Percentiles rank a stretch among this genome's conserved stretches.
Evolutionary conservation across 2,329 filamentous ascomycete genomes (phyloP).

Genomic region (Calonectria fujianensis): DNA sequence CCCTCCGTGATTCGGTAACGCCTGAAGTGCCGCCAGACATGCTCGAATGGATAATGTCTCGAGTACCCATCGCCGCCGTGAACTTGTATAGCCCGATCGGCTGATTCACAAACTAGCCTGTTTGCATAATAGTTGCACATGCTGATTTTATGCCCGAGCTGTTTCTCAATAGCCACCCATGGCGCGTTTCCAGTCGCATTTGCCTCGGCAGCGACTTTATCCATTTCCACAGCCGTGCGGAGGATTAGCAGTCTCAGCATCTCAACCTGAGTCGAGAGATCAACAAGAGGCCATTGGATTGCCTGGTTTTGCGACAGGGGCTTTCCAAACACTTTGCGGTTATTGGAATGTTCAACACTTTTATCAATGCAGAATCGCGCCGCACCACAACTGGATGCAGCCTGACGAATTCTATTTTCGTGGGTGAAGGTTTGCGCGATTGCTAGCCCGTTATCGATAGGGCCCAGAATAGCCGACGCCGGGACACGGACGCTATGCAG

Average conservation of each 20-base stretch:
- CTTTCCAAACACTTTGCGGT: slow-evolving; percentile 44
- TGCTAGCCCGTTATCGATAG: slow-evolving; percentile 38
- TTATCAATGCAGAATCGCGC: slow-evolving; percentile 42
- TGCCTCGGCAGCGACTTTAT: slow-evolving; percentile 27
- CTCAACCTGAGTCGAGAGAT: slow-evolving; percentile 43
- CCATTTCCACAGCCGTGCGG: slow-evolving; percentile 44
- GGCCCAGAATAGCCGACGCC: slow-evolving; percentile 35
- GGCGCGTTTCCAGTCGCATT: slow-evolving; percentile 23
- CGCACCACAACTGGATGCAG: slow-evolving; percentile 44
- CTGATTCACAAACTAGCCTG: slow-evolving; percentile 41
- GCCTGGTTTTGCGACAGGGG: slow-evolving; percentile 42
- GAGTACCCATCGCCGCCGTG: slow-evolving; percentile 47
- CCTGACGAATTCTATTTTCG: slow-evolving; percentile 46
- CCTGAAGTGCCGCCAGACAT: slow-evolving; percentile 47
- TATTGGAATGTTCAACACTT: slow-evolving; percentile 40
- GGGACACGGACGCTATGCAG: slow-evolving; percentile 39
- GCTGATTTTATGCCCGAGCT: slow-evolving; percentile 46
- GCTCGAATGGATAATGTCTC: slow-evolving; percentile 45
- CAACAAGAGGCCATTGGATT: slow-evolving; percentile 47
- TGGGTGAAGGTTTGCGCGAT: slow-evolving; percentile 48
- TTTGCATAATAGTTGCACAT: slow-evolving; percentile 49
- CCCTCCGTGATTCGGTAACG: slow-evolving; percentile 46
- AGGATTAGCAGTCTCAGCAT: slow-evolving; percentile 46
- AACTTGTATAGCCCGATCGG: slow-evolving; percentile 45
- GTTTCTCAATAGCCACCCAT: slow-evolving; percentile 45